A percentile compares a stretch with the other conserved stretches of the same genome.
Evolutionary conservation across 345 rosid genomes (phyloP).

Genomic region (Populus davidiana): DNA sequence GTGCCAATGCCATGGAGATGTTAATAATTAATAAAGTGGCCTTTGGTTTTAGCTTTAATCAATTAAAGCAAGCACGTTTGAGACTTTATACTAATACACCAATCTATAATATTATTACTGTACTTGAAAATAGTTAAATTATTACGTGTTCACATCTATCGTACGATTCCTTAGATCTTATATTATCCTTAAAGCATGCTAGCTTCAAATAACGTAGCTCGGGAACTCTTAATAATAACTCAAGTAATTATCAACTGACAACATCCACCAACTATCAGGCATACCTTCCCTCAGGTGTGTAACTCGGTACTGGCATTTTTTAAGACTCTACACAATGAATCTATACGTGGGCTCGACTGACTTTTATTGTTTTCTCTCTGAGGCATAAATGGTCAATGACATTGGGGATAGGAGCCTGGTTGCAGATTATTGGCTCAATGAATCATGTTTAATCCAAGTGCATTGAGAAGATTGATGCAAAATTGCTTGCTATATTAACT

Average conservation of each 20-base stretch:
- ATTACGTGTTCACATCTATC: neutral
- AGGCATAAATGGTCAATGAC: no score
- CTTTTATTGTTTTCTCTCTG: neutral
- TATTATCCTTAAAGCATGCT: conserved; percentile 12
- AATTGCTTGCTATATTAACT: no score
- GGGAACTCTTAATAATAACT: neutral
- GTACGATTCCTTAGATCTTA: neutral
- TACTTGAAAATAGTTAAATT: conserved; percentile 1
- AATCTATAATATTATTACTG: neutral
- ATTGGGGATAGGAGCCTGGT: no score
- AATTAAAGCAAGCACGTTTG: conserved; percentile 35
- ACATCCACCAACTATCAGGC: neutral
- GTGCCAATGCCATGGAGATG: neutral
- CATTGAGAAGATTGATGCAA: neutral
- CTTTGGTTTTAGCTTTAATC: conserved; percentile 32
- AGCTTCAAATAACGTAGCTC: neutral
- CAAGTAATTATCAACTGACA: neutral
- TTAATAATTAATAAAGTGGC: conserved; percentile 9
- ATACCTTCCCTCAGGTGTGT: neutral
- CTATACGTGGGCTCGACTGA: neutral
- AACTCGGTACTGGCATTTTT: neutral
- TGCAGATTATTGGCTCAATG: no score
- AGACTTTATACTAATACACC: conserved; percentile 17
- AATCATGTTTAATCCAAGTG: no score
- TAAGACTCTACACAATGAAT: neutral